Percentiles rank a stretch among this genome's conserved stretches.
These are phyloP conservation scores for Daedaleopsis sinensis DNA, from an alignment of 768 basidiomycete species.

Conservation along the genomic window DNA sequence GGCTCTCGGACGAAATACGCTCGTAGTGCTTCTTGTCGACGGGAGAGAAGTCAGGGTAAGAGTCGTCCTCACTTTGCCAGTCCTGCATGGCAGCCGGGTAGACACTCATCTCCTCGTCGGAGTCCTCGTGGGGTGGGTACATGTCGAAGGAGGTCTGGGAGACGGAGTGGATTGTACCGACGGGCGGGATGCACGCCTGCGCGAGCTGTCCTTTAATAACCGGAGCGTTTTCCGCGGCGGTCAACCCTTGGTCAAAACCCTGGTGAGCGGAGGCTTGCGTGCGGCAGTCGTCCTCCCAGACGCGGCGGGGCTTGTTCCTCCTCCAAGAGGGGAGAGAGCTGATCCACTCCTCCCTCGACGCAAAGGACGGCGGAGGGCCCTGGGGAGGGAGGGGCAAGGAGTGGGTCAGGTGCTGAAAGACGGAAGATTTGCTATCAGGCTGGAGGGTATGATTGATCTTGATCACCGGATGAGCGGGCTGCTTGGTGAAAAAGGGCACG, in stretches of 20 bases:
- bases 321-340: constrained; percentile 72
- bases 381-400: constrained; percentile 62
- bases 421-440: constrained; percentile 40
- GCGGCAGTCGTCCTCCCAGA: constrained; percentile 60
- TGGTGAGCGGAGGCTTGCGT: constrained; percentile 37
- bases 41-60: constrained; percentile 34
- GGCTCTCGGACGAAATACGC: constrained; percentile 1
- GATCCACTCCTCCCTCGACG: constrained; percentile 74
- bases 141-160: constrained; percentile 5
- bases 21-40: constrained; percentile 27
- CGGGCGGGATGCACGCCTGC: constrained; percentile 87
- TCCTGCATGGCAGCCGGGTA: constrained; percentile 35
- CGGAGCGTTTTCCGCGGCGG: constrained; percentile 72
- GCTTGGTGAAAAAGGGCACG: constrained; percentile 63
- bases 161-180: constrained; percentile 19
- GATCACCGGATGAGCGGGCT: constrained; percentile 64
- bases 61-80: constrained; percentile 39
- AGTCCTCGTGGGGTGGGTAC: constrained; percentile 35
- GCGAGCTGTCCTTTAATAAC: constrained; percentile 86
- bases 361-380: constrained; percentile 66
- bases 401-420: constrained; percentile 56
- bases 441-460: constrained; percentile 56
- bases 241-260: constrained; percentile 78
- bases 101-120: constrained; percentile 50
- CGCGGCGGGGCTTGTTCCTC: constrained; percentile 64